Evolutionary conservation across 306 rosid genomes (phyloP).

Genomic region (Quercus alba): DNA sequence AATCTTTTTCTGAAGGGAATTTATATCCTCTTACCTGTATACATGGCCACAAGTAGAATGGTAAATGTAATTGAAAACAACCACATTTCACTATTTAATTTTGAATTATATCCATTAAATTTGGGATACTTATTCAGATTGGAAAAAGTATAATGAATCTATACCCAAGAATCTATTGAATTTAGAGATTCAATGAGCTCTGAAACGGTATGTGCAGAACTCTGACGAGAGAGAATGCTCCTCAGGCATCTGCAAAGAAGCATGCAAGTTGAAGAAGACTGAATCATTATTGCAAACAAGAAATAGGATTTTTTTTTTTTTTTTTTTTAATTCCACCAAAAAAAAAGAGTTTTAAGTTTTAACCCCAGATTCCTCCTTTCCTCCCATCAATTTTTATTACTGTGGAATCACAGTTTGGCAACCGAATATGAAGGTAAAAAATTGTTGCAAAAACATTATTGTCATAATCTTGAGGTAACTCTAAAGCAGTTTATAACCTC

Average conservation of each 20-base stretch:
- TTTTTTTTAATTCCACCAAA: neutral
- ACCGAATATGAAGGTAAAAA: neutral
- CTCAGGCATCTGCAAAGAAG: constrained; percentile 54
- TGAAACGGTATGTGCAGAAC: constrained; percentile 42
- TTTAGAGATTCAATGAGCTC: constrained; percentile 63
- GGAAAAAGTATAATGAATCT: constrained; percentile 14
- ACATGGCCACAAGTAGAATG: constrained; percentile 22
- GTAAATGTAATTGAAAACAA: constrained; percentile 27
- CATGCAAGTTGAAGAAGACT: constrained; percentile 18
- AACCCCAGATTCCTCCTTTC: neutral
- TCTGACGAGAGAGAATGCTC: constrained; percentile 54
- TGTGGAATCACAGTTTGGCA: neutral
- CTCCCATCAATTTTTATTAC: neutral
- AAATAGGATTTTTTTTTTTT: neutral
- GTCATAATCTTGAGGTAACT: constrained; percentile 2
- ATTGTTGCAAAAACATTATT: neutral
- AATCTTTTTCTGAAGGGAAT: constrained; percentile 78
- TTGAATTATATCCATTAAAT: neutral
- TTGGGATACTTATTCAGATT: neutral
- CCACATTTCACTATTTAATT: neutral
- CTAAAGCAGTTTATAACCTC: constrained; percentile 37
- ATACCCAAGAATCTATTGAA: constrained; percentile 76
- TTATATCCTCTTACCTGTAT: constrained; percentile 57
- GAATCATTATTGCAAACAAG: constrained; percentile 9
- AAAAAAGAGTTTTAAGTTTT: neutral